phyloP scores from a whole-genome alignment of 495 filamentous ascomycete species.

The Aspergillus conjunctus region DNA sequence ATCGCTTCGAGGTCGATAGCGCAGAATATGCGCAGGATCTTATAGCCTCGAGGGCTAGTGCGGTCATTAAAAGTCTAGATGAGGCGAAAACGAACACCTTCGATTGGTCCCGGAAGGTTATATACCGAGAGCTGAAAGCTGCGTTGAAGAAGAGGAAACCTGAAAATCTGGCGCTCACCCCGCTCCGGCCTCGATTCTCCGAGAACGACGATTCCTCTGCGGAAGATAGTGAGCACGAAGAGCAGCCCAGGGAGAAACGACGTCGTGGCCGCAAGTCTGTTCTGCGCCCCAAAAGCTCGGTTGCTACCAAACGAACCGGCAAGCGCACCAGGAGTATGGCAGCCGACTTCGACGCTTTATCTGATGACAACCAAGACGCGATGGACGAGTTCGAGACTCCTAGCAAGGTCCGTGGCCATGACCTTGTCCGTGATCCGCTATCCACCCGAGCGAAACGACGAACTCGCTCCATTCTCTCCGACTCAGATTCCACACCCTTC shows the following conservation, averaged over 20 bases:
- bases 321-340: conserved; percentile 49
- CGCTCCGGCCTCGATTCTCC: conserved; percentile 33
- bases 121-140: conserved; percentile 47
- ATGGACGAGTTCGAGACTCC: conserved; percentile 49
- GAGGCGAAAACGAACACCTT: conserved; percentile 40
- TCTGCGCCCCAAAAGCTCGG: conserved; percentile 50
- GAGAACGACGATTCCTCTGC: conserved; percentile 40
- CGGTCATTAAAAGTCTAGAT: conserved; percentile 41
- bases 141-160: conserved; percentile 28
- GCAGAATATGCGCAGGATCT: conserved; percentile 42
- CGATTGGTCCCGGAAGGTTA: conserved; percentile 48
- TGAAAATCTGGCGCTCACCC: conserved; percentile 37
- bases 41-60: conserved; percentile 35
- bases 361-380: conserved; percentile 41
- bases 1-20: conserved; percentile 34
- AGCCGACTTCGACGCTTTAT: conserved; percentile 34
- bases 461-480: conserved; percentile 39
- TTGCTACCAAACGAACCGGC: conserved; percentile 46
- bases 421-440: conserved; percentile 48
- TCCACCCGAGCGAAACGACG: conserved; percentile 38
- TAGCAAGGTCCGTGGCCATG: conserved; percentile 45
- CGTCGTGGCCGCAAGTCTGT: conserved; percentile 52
- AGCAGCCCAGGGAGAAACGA: conserved; percentile 28
- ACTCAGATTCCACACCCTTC: conserved; percentile 33
- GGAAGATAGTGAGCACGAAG: conserved; percentile 38